Conservation (phyloP, 2,329 filamentous ascomycete species). For the Phialophora tarda region DNA sequence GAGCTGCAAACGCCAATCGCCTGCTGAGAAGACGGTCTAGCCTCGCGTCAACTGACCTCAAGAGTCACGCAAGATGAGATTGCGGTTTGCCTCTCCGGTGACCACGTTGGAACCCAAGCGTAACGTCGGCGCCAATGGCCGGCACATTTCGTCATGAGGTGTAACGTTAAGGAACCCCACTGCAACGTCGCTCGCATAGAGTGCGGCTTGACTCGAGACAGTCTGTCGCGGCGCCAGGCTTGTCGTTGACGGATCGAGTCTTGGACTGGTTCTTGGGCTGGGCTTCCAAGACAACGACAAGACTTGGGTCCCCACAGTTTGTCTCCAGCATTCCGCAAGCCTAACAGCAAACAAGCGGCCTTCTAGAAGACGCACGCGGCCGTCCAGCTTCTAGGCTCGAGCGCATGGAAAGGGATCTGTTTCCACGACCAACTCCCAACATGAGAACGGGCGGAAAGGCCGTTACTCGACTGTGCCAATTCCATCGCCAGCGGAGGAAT, state of each 20-base stretch:
- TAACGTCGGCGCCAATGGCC: not conserved
- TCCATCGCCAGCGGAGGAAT: slow-evolving; percentile 9
- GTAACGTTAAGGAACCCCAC: slow-evolving; percentile 11
- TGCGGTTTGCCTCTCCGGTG: not conserved
- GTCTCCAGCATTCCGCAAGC: slow-evolving; percentile 14
- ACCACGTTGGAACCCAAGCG: slow-evolving; percentile 11
- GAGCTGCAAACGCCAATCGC: slow-evolving; percentile 1
- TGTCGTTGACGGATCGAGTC: slow-evolving; percentile 13
- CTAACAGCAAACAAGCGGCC: not conserved
- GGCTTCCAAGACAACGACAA: slow-evolving; percentile 18
- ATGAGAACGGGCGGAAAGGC: not conserved
- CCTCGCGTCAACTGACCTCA: slow-evolving; percentile 8
- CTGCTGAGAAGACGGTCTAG: not conserved
- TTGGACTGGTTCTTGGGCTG: slow-evolving; percentile 18
- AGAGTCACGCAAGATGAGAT: slow-evolving; percentile 9
- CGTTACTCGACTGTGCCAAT: not conserved
- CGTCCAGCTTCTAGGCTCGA: not conserved
- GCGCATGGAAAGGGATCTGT: not conserved
- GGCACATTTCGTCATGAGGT: slow-evolving; percentile 7
- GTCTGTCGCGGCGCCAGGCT: slow-evolving; percentile 11
- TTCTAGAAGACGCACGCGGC: not conserved
- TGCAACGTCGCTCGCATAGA: slow-evolving; percentile 9
- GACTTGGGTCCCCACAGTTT: slow-evolving; percentile 16
- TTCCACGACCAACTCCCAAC: not conserved
- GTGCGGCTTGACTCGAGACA: slow-evolving; percentile 8